These are phyloP conservation scores for Discostella stelligera DNA, from an alignment of 352 stramenopile genomes.

Conservation along the genomic window DNA sequence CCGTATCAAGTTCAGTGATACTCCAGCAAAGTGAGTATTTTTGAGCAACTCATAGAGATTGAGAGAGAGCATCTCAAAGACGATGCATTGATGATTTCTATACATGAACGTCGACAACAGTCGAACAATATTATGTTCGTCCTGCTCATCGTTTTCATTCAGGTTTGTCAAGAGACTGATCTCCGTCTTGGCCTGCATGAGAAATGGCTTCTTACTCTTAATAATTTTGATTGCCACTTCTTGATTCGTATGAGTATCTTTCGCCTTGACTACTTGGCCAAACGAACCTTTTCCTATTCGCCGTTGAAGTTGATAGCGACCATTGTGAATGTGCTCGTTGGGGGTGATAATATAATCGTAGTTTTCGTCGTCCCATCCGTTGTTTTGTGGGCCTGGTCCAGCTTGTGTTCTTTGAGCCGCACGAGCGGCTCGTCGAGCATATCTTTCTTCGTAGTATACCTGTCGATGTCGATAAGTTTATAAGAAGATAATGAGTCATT, in stretches of 20 bases:
- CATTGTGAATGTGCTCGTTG: slow-evolving; percentile 88
- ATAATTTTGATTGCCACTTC: slow-evolving; percentile 98
- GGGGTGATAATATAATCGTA: slow-evolving; percentile 94
- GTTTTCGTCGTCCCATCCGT: slow-evolving; percentile 94
- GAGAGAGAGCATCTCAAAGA: slow-evolving; percentile 95
- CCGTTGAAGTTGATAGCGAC: slow-evolving; percentile 92
- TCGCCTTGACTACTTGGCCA: slow-evolving; percentile 92
- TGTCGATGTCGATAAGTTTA: slow-evolving; percentile 5
- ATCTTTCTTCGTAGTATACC: slow-evolving; percentile 85
- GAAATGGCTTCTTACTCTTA: slow-evolving; percentile 94
- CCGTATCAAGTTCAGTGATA: slow-evolving; percentile 91
- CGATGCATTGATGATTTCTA: slow-evolving; percentile 95
- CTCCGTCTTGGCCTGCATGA: slow-evolving; percentile 93
- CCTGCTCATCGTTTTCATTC: slow-evolving; percentile 82
- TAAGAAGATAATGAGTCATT: slow-evolving; percentile 3
- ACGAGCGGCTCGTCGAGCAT: slow-evolving; percentile 56
- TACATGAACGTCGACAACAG: slow-evolving; percentile 94
- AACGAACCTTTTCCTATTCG: slow-evolving; percentile 95
- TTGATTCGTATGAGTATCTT: slow-evolving; percentile 84
- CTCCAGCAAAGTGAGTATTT: slow-evolving; percentile 89
- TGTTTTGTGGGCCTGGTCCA: slow-evolving; percentile 82
- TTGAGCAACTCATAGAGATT: slow-evolving; percentile 97
- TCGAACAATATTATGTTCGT: slow-evolving; percentile 92
- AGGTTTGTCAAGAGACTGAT: slow-evolving; percentile 92
- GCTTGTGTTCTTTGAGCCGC: slow-evolving; percentile 23